Conservation (phyloP, 345 rosid genomes). For the Capsella bursapastoris region DNA sequence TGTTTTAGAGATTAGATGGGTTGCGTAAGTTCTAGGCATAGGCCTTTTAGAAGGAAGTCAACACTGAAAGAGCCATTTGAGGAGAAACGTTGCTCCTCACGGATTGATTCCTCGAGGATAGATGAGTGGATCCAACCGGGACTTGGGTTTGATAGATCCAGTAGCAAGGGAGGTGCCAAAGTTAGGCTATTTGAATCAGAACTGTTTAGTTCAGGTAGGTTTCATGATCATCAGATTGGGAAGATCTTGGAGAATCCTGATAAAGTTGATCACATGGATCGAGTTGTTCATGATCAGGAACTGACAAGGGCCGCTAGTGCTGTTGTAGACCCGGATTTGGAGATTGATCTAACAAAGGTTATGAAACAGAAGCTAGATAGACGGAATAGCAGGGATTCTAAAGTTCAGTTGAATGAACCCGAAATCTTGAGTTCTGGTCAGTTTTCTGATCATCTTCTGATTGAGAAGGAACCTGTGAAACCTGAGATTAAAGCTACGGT, state of each 20-base stretch:
- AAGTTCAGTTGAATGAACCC: slow-evolving; percentile 56
- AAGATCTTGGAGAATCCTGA: slow-evolving; percentile 31
- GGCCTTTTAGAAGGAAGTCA: slow-evolving; percentile 40
- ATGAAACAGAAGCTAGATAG: slow-evolving; percentile 50
- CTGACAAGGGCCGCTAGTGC: background rate
- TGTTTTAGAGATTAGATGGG: slow-evolving; percentile 59
- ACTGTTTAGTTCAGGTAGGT: slow-evolving; percentile 19
- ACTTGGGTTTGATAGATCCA: slow-evolving; percentile 20
- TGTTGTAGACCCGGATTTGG: slow-evolving; percentile 20
- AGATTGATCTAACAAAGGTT: slow-evolving; percentile 58
- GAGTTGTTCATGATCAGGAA: slow-evolving; percentile 24
- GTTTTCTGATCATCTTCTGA: slow-evolving; percentile 55
- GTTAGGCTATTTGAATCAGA: slow-evolving; percentile 28
- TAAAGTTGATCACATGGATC: slow-evolving; percentile 18
- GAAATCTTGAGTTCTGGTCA: slow-evolving; percentile 51
- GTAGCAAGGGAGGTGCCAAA: slow-evolving; percentile 23
- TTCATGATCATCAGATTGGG: slow-evolving; percentile 34
- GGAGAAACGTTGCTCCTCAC: slow-evolving; percentile 56
- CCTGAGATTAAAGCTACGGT: background rate
- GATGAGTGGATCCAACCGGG: slow-evolving; percentile 55
- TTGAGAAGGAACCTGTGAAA: slow-evolving; percentile 48
- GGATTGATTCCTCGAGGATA: slow-evolving; percentile 59
- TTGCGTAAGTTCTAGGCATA: slow-evolving; percentile 71
- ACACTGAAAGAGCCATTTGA: slow-evolving; percentile 57
- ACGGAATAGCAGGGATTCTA: slow-evolving; percentile 50